Evolutionary conservation across 177 flowering plant genomes (phyloP).

Genomic region (Telopea speciosissima): DNA sequence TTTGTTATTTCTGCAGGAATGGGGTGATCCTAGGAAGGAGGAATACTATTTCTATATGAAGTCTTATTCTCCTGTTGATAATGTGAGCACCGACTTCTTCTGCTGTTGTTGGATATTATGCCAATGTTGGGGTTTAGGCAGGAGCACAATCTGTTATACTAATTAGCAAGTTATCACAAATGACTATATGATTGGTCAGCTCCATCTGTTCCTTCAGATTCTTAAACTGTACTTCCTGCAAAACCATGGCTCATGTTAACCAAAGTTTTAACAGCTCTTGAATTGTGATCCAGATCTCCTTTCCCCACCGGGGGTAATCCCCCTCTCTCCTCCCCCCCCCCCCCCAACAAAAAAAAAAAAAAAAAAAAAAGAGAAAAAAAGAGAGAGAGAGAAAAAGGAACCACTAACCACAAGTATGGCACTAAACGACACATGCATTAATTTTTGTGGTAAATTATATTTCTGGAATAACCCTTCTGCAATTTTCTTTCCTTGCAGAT

Average conservation of each 20-base stretch:
- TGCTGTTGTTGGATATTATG: not conserved
- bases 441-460: not conserved
- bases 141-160: not conserved
- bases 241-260: not conserved
- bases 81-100: constrained; percentile 37
- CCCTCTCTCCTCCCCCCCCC: too few relatives aligned
- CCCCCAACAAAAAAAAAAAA: too few relatives aligned
- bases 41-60: constrained; percentile 88
- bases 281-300: not conserved
- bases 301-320: too few relatives aligned
- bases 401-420: not conserved
- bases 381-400: too few relatives aligned
- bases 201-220: not conserved
- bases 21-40: constrained; percentile 94
- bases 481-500: constrained; percentile 34
- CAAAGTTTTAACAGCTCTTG: not conserved
- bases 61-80: constrained; percentile 95
- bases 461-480: constrained; percentile 3
- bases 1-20: constrained; percentile 54
- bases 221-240: not conserved
- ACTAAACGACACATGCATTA: not conserved
- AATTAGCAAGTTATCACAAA: not conserved
- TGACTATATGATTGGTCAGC: not conserved
- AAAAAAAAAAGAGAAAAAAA: too few relatives aligned
- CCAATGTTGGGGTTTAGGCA: not conserved